Conservation (phyloP, 768 basidiomycete genomes). For the Collybia mongolica region DNA sequence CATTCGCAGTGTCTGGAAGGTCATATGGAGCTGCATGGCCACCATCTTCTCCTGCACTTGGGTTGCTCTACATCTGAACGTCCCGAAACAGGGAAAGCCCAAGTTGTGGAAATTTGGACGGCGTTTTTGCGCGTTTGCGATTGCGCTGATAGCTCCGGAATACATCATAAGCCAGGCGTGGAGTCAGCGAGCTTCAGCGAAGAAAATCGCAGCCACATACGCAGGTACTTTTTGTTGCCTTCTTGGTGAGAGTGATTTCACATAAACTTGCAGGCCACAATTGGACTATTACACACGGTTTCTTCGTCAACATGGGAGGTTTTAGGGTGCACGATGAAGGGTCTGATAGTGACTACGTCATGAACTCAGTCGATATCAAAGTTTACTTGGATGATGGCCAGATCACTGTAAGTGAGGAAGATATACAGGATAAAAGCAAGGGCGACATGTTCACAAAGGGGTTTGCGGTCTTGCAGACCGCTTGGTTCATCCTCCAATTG, state of each 20-base stretch:
- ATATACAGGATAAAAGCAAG: slow-evolving; percentile 31
- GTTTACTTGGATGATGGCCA: background rate
- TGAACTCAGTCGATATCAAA: background rate
- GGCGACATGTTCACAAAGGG: slow-evolving; percentile 26
- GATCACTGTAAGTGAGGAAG: slow-evolving; percentile 7
- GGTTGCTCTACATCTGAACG: slow-evolving; percentile 10
- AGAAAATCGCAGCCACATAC: too few relatives aligned
- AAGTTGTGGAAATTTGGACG: slow-evolving; percentile 5
- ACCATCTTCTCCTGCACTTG: slow-evolving; percentile 9
- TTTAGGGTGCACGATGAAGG: slow-evolving; percentile 12
- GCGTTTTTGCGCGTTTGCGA: too few relatives aligned
- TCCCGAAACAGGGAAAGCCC: slow-evolving; percentile 1
- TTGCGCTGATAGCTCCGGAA: too few relatives aligned
- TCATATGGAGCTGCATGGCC: background rate
- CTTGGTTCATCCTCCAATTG: slow-evolving; percentile 29
- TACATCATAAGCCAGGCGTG: too few relatives aligned
- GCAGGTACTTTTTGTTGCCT: too few relatives aligned
- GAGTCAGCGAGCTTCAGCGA: too few relatives aligned
- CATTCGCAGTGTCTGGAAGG: too few relatives aligned
- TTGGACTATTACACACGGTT: slow-evolving; percentile 21
- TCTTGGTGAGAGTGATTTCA: too few relatives aligned
- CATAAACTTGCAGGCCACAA: background rate
- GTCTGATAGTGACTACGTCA: background rate
- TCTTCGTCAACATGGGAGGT: slow-evolving; percentile 28
- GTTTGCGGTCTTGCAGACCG: slow-evolving; percentile 26